A percentile compares a stretch with the other conserved stretches of the same genome.
phyloP scores from a whole-genome alignment of 805 yeast genomes.

The Starmerella riodocensis region DNA sequence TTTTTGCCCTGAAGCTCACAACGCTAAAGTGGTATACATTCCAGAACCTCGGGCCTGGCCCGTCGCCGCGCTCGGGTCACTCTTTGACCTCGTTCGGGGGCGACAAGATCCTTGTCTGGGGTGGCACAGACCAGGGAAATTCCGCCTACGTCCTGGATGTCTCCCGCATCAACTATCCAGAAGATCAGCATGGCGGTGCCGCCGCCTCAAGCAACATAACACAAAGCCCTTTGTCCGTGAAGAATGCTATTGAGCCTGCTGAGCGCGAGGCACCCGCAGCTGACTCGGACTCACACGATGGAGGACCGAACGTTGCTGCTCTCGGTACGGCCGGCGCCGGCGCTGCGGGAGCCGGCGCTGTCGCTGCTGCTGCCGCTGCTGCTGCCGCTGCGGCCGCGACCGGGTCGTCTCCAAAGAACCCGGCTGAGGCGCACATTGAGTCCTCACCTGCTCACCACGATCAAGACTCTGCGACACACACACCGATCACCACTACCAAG shows the following conservation, averaged over 20 bases:
- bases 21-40: conserved; percentile 62
- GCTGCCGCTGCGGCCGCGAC: background rate
- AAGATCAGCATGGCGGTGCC: conserved; percentile 20
- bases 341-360: conserved; percentile 1
- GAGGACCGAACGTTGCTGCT: background rate
- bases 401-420: background rate
- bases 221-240: background rate
- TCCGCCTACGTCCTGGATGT: conserved; percentile 51
- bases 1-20: conserved; percentile 64
- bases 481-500: background rate
- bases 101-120: conserved; percentile 69
- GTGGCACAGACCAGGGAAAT: conserved; percentile 59
- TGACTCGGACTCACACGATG: background rate
- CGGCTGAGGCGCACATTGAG: background rate
- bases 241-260: background rate
- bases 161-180: conserved; percentile 33
- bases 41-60: conserved; percentile 40
- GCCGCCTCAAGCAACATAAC: background rate
- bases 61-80: conserved; percentile 86
- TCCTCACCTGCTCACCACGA: background rate
- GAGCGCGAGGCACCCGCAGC: background rate
- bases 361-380: conserved; percentile 3
- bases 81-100: conserved; percentile 59
- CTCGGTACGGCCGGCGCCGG: background rate
- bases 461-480: background rate